Percentiles rank a stretch among this genome's conserved stretches.
phyloP scores from a whole-genome alignment of 352 stramenopile genomes.

The Phytophthora agathidicida region DNA sequence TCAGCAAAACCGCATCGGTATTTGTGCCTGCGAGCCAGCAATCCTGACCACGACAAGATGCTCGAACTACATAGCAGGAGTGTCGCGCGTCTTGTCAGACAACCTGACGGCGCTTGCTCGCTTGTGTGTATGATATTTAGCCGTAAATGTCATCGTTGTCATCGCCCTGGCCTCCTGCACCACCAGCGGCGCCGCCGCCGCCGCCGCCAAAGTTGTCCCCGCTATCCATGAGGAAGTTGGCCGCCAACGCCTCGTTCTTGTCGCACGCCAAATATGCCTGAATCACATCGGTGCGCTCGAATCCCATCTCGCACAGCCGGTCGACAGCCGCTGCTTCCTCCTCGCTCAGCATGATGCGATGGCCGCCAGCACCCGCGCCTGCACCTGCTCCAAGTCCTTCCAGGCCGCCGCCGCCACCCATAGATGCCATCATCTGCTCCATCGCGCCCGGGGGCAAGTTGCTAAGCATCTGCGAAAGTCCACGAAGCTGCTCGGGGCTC shows the following conservation, averaged over 20 bases:
- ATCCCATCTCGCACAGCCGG: conserved; percentile 86
- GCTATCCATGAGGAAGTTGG: conserved; percentile 98
- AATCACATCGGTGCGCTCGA: conserved; percentile 92
- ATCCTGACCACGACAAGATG: conserved; percentile 22
- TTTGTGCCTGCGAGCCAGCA: conserved; percentile 29
- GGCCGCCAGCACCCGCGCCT: conserved; percentile 35
- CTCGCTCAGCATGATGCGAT: conserved; percentile 81
- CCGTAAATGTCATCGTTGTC: conserved; percentile 91
- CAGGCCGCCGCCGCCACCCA: conserved; percentile 56
- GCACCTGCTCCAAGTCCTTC: conserved; percentile 53
- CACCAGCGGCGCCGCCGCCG: conserved; percentile 44
- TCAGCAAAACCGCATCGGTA: conserved; percentile 36
- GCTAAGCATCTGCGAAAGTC: conserved; percentile 87
- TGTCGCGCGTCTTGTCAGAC: conserved; percentile 24
- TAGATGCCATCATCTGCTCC: conserved; percentile 89
- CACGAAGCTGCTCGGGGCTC: conserved; percentile 84
- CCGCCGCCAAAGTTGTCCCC: conserved; percentile 61
- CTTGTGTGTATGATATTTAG: conserved; percentile 54
- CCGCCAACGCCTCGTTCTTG: conserved; percentile 99
- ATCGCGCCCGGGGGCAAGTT: conserved; percentile 82
- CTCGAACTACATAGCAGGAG: conserved; percentile 35
- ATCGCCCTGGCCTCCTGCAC: conserved; percentile 53
- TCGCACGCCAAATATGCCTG: conserved; percentile 99
- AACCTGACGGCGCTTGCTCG: conserved; percentile 15
- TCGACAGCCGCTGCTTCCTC: conserved; percentile 82